These are phyloP conservation scores for Simmondsia chinensis DNA, from an alignment of 148 eudicot genomes.

Conservation along the genomic window DNA sequence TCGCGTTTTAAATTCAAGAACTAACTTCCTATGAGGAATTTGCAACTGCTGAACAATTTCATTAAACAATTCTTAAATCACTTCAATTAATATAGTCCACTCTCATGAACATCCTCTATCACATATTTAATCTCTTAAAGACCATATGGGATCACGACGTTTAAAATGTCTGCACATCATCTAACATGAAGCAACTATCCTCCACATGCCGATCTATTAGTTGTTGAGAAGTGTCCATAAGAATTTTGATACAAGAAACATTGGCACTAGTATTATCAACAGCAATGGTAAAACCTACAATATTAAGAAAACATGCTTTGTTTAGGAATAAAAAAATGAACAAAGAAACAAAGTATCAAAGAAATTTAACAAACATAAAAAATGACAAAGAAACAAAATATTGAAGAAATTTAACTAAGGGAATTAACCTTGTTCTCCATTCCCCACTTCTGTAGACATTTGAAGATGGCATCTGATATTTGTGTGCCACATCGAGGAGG, in stretches of 20 bases:
- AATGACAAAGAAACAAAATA: not conserved
- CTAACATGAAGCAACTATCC: slow-evolving; percentile 14
- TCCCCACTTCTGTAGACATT: slow-evolving; percentile 6
- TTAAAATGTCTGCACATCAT: slow-evolving; percentile 16
- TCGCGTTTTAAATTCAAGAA: slow-evolving; percentile 3
- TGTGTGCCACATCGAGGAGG: slow-evolving; percentile 1
- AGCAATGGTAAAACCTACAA: not conserved
- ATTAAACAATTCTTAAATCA: not conserved
- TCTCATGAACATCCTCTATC: slow-evolving; percentile 3
- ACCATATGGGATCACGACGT: slow-evolving; percentile 8
- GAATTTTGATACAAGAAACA: not conserved
- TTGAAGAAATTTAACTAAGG: no score
- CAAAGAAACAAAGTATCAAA: not conserved
- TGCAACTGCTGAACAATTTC: not conserved
- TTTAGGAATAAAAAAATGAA: no score
- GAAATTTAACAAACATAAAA: not conserved
- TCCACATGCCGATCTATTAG: not conserved
- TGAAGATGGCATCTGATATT: slow-evolving; percentile 4
- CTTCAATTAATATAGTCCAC: slow-evolving; percentile 6
- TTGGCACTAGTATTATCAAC: slow-evolving; percentile 13
- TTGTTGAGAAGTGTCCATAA: not conserved
- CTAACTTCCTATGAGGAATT: slow-evolving; percentile 1
- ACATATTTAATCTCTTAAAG: not conserved
- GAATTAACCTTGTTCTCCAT: slow-evolving; percentile 10
- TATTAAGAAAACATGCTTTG: no score